These are phyloP conservation scores for Colletotrichum melonis DNA, from an alignment of 2,329 filamentous ascomycete genomes.

Conservation along the genomic window DNA sequence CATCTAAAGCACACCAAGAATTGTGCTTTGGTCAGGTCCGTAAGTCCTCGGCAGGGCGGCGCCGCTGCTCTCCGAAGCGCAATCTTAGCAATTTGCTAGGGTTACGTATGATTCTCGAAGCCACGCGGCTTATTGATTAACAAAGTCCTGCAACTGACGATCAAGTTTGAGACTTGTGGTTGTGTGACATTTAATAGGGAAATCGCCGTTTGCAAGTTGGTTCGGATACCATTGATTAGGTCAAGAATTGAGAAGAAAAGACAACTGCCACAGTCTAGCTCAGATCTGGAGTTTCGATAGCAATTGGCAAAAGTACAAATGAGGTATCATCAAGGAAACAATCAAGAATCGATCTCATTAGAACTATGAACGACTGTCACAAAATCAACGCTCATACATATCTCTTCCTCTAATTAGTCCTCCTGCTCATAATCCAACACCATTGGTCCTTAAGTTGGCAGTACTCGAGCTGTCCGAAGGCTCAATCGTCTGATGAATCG, in stretches of 20 bases:
- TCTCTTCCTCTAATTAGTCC: neutral
- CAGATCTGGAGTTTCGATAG: neutral
- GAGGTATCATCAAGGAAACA: neutral
- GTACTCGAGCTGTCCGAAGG: conserved; percentile 25
- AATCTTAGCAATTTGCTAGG: neutral
- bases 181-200: neutral
- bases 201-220: neutral
- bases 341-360: neutral
- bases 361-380: neutral
- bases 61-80: neutral
- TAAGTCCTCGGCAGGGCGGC: neutral
- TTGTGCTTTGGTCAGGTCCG: neutral
- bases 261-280: neutral
- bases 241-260: neutral
- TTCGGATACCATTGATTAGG: neutral
- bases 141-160: neutral
- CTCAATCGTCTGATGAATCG: conserved; percentile 29
- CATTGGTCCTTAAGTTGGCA: conserved; percentile 1
- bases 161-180: neutral
- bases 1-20: neutral
- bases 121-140: neutral
- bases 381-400: neutral
- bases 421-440: neutral
- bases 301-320: neutral
- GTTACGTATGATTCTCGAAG: neutral